Base-by-base conservation (phyloP, 148 eudicot species). In the Rhododendron griersonianum region DNA sequence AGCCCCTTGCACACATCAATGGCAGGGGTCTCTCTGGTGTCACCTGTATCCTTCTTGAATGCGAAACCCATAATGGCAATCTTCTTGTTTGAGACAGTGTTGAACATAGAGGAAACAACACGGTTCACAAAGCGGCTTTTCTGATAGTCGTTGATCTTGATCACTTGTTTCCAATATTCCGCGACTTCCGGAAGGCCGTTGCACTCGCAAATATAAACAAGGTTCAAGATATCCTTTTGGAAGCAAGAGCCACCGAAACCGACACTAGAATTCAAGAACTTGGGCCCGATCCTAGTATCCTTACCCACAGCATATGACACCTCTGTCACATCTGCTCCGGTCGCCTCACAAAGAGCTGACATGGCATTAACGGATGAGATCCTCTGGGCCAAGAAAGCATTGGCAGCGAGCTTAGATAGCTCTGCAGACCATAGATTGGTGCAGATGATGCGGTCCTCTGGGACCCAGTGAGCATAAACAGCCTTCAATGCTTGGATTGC, bases 371-470 rank as follows among this genome's bases (percentile, higher is more conserved):
- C 93, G 19, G 93, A 92, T 2, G 93, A 92, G 86, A 92, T 92
- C 85, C 93, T 92, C 67, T 92, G 93, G 28, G 93, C 93, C 91
- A 92, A 83, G 91, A 92, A 94, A 59, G 98, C 98, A 77, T 94
- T 94, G 55, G 98, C 98, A 67, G 98, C 98, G 11, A 93, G 95
- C 88, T 94, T 94, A 33, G 98, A 94, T 21, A 94, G 95, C 91
- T 94, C 98, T n/a, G 98, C 98, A 50, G 98, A 94, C 98, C 98
- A 94, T 44, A 94, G 90, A 81, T 94, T 94, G 81, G 98, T 94
- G 88, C 95, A 91, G 25, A 94, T 67, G 87, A 94, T 94, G 19
- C 89, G 90, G 2, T 93, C 98, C 75, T 93, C 96, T 1, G 98
- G 96, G 30, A 94, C 98, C 98, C 98, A 94, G 18, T 94, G 94